These are phyloP conservation scores for Buddleja alternifolia DNA, from an alignment of 257 asterid species.

Conservation along the genomic window DNA sequence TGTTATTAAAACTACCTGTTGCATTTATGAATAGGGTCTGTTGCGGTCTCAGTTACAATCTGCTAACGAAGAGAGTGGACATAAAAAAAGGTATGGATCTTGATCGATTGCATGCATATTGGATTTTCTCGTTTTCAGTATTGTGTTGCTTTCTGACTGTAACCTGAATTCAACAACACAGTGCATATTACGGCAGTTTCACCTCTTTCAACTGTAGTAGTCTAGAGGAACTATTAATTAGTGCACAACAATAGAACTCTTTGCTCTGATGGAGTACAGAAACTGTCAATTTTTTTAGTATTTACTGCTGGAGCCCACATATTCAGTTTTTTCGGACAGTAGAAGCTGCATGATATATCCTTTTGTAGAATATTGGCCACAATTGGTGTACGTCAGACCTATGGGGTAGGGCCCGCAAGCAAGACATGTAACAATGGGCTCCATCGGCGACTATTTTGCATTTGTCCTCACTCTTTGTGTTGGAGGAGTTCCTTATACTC, in stretches of 20 bases:
- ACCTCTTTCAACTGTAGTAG: slow-evolving; percentile 16
- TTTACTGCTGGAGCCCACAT: slow-evolving; percentile 1
- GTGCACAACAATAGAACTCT: slow-evolving; percentile 4
- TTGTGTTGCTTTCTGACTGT: slow-evolving; percentile 17
- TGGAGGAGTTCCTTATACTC: too few species aligned
- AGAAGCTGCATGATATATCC: slow-evolving; percentile 5
- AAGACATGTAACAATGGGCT: too few species aligned
- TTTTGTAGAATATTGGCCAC: background rate
- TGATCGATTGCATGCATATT: slow-evolving; percentile 13
- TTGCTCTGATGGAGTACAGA: background rate
- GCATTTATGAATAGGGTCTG: slow-evolving; percentile 63
- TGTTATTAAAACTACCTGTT: slow-evolving; percentile 17
- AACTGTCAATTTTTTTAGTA: background rate
- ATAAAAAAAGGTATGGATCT: slow-evolving; percentile 67
- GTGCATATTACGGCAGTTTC: background rate
- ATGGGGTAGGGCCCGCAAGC: too few species aligned
- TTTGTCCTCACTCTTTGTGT: too few species aligned
- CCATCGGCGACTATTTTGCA: too few species aligned
- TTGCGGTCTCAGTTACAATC: slow-evolving; percentile 85
- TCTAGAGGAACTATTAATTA: background rate
- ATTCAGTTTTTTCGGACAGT: background rate
- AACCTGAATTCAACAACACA: slow-evolving; percentile 13
- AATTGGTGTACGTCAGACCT: too few species aligned
- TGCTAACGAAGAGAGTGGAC: slow-evolving; percentile 83
- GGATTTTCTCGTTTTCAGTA: background rate